phyloP scores from a whole-genome alignment of 129 eudicot genomes.

The Oenanthe sinensis region DNA sequence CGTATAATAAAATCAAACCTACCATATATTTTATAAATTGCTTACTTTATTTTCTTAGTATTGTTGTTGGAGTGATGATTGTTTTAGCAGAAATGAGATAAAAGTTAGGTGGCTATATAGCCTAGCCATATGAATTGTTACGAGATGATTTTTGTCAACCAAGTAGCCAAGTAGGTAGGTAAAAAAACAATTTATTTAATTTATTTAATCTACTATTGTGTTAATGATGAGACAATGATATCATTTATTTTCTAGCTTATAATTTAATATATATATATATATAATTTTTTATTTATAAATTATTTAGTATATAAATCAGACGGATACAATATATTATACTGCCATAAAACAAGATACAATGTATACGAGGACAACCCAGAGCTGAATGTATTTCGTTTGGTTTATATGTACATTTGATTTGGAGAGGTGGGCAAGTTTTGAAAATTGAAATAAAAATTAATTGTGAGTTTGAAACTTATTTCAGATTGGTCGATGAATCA shows the following conservation, averaged over 20 bases:
- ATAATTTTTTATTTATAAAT: too few relatives aligned
- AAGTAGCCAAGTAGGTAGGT: not conserved
- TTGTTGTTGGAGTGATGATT: slow-evolving; percentile 3
- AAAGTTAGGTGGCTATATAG: not conserved
- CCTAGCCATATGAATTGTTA: not conserved
- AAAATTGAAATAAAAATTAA: not conserved
- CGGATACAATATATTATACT: not conserved
- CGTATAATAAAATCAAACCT: not conserved
- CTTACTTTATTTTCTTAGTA: not conserved
- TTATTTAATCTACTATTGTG: too few relatives aligned
- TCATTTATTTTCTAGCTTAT: too few relatives aligned
- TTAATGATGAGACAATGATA: too few relatives aligned
- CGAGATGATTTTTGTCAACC: not conserved
- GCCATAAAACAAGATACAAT: not conserved
- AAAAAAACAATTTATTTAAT: not conserved
- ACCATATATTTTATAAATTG: not conserved
- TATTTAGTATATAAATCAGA: too few relatives aligned
- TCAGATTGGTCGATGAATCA: not conserved
- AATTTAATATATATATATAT: too few relatives aligned
- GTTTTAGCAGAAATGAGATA: not conserved
- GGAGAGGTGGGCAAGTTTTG: not conserved
- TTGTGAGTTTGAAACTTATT: not conserved
- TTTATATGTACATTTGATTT: too few relatives aligned
- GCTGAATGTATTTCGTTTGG: not conserved
- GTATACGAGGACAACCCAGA: not conserved